Evolutionary conservation across 2,329 filamentous ascomycete species (phyloP).

Genomic region (Neocucurbitaria cava): DNA sequence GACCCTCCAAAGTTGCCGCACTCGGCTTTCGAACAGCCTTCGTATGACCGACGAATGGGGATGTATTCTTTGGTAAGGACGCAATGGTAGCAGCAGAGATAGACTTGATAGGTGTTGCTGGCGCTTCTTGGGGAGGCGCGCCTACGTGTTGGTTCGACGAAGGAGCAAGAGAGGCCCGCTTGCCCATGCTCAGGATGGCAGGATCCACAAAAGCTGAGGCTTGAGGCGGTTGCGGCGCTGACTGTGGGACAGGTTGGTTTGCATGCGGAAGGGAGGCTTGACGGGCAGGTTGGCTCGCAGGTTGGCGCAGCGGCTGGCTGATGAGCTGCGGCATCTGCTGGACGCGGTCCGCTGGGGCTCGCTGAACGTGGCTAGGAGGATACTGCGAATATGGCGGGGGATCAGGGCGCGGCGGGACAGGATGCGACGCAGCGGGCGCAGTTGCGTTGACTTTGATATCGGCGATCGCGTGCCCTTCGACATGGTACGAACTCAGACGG

Average conservation of each 20-base stretch:
- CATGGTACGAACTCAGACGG: conserved; percentile 59
- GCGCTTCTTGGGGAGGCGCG: conserved; percentile 44
- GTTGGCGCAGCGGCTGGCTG: conserved; percentile 18
- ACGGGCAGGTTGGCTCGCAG: conserved; percentile 5
- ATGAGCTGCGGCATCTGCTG: conserved; percentile 18
- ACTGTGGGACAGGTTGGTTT: conserved; percentile 13
- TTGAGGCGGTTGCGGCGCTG: conserved; percentile 29
- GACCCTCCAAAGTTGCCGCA: conserved; percentile 48
- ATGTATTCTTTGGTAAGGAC: conserved; percentile 44
- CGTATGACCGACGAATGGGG: conserved; percentile 46
- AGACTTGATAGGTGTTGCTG: conserved; percentile 54
- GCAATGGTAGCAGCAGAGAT: conserved; percentile 43
- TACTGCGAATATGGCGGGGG: conserved; percentile 29
- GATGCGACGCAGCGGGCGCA: conserved; percentile 25
- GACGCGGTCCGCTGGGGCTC: conserved; percentile 6
- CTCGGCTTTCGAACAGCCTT: conserved; percentile 45
- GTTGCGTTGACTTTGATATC: conserved; percentile 62
- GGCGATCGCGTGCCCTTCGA: conserved; percentile 65
- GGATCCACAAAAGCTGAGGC: conserved; percentile 72
- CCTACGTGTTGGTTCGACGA: conserved; percentile 24
- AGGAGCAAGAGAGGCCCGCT: conserved; percentile 38
- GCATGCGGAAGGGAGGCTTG: conserved; percentile 22
- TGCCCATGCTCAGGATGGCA: conserved; percentile 75
- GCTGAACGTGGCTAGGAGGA: conserved; percentile 21
- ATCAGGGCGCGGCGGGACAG: conserved; percentile 22